Base-by-base conservation (phyloP, 495 filamentous ascomycete species). In the Antarctomyces pellizariae region DNA sequence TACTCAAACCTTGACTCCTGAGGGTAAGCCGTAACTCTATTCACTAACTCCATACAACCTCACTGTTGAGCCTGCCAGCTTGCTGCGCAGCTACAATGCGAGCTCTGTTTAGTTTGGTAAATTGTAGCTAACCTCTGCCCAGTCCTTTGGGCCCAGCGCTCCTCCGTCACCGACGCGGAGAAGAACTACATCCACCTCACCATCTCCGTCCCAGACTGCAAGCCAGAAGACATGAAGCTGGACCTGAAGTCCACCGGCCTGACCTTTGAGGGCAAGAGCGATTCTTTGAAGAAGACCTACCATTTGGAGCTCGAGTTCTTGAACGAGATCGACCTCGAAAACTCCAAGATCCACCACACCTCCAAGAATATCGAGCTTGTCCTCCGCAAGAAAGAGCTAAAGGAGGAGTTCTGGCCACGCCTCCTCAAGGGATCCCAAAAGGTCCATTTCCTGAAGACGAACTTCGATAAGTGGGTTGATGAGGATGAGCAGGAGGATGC, bases 381-480 rank as follows among this genome's bases (percentile, higher is more conserved):
- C 42, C 63, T 97, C 53, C 64, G 73, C 48, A 97, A 97, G 76
- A 92, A 93, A 73, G 82, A 89, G 39, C 59, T 80, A 16, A 75
- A 77, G 50, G 59, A 69, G 33, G 76, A 79, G 43, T 95, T 70
- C 62, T 97, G 86, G 86, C 86, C 86, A 20, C 68, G 86, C 37
- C 62, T 97, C 31, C 55, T 91, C 43, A 91, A 93, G 69, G 75
- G 78, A 14, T 50, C 51, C 19, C 72, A 79, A 66, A 92, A 77
- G 62, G 45, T 71, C 28, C 86, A 95, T 58, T 97, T 86, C 68
- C 51, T 97, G 43, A 93, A 91, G 77, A 97, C 86, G 39, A 73
- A 97, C 51, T 97, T 97, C 42, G 79, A 93, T 54, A 95, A 95
- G 80, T 97, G 89, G 89, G 82, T 97, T 38, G 89, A 95, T 48